A percentile compares a stretch with the other conserved stretches of the same genome.
These are phyloP conservation scores for Globisporangium mamillatum DNA, from an alignment of 352 stramenopile genomes.

Conservation along the genomic window DNA sequence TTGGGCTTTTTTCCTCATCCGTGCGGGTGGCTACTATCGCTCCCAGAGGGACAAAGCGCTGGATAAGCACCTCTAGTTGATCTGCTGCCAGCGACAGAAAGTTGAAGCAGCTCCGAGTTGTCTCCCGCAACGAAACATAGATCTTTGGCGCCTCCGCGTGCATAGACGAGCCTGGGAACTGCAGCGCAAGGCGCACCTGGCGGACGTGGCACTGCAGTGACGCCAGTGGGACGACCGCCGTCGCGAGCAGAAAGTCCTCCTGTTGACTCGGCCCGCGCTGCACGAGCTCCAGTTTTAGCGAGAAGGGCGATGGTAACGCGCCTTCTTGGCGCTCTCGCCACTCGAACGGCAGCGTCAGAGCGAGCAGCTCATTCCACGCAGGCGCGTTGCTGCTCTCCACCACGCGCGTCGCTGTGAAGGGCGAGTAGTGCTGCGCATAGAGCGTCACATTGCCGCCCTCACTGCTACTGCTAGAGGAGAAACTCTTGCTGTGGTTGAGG, in stretches of 20 bases:
- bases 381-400: conserved; percentile 32
- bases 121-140: conserved; percentile 23
- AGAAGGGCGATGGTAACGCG: neutral
- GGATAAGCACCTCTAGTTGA: conserved; percentile 24
- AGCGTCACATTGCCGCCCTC: conserved; percentile 18
- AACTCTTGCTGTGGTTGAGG: conserved; percentile 1
- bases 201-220: conserved; percentile 18
- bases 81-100: neutral
- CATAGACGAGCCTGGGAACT: conserved; percentile 15
- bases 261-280: conserved; percentile 55
- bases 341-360: conserved; percentile 45
- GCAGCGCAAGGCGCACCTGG: conserved; percentile 29
- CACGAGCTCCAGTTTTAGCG: conserved; percentile 59
- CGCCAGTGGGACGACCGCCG: conserved; percentile 25
- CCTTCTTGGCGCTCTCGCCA: conserved; percentile 21
- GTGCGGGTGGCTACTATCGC: neutral
- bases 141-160: neutral
- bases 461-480: conserved; percentile 3
- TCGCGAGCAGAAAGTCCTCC: conserved; percentile 54
- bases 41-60: conserved; percentile 11
- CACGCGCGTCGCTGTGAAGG: conserved; percentile 65
- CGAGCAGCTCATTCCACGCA: conserved; percentile 70
- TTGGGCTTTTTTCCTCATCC: neutral
- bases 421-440: conserved; percentile 52
- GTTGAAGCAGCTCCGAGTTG: conserved; percentile 9